A percentile compares a stretch with the other conserved stretches of the same genome.
phyloP scores from a whole-genome alignment of 2,329 filamentous ascomycete genomes.

The Exophiala lecanii-corni region DNA sequence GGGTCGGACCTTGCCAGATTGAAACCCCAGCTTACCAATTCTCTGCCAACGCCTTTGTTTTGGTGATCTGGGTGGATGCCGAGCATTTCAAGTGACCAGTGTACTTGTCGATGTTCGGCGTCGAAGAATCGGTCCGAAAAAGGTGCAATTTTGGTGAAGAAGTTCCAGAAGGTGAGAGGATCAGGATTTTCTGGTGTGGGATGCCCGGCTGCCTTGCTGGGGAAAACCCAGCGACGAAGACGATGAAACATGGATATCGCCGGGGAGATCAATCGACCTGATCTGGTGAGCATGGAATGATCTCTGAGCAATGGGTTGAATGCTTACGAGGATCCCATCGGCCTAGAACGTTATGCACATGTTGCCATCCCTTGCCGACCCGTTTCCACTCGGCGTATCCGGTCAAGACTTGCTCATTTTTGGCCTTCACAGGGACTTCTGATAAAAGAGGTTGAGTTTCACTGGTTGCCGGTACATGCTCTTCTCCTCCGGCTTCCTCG shows the following conservation, averaged over 20 bases:
- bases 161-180: slow-evolving; percentile 12
- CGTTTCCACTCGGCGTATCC: slow-evolving; percentile 16
- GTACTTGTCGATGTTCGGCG: slow-evolving; percentile 12
- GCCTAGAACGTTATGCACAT: slow-evolving; percentile 10
- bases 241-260: slow-evolving; percentile 2
- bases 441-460: neutral
- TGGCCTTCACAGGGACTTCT: neutral
- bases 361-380: slow-evolving; percentile 10
- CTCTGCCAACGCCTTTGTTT: slow-evolving; percentile 11
- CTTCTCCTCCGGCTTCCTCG: neutral
- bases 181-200: slow-evolving; percentile 31
- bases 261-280: slow-evolving; percentile 11
- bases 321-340: slow-evolving; percentile 20
- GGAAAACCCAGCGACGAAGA: slow-evolving; percentile 1
- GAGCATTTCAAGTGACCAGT: slow-evolving; percentile 16
- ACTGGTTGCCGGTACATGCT: neutral
- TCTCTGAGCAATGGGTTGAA: neutral
- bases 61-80: slow-evolving; percentile 15
- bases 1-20: slow-evolving; percentile 10
- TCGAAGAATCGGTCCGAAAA: slow-evolving; percentile 7
- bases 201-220: slow-evolving; percentile 11
- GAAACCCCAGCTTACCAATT: slow-evolving; percentile 10
- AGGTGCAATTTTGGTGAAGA: slow-evolving; percentile 7
- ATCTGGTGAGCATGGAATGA: slow-evolving; percentile 1
- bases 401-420: slow-evolving; percentile 13